A percentile compares a stretch with the other conserved stretches of the same genome.
Conservation (phyloP, 1,284 basidiomycete genomes). For the Ustilago trichophora region DNA sequence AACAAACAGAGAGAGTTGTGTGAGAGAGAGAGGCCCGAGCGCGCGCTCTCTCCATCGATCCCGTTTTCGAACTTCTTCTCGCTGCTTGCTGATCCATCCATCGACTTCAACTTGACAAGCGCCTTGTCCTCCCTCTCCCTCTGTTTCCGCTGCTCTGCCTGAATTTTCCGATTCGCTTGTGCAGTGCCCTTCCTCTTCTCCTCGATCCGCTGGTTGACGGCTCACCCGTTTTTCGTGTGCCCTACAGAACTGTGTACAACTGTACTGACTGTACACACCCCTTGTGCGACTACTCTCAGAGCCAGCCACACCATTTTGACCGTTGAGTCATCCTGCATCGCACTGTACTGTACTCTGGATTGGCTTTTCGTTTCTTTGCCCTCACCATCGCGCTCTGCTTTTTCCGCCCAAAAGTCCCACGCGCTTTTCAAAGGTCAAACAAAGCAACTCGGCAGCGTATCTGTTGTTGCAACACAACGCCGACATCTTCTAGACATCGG, state of each 20-base stretch:
- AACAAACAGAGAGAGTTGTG: not conserved
- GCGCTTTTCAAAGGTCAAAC: too few species aligned
- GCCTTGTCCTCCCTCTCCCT: not conserved
- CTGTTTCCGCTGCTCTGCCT: not conserved
- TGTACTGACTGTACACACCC: too few species aligned
- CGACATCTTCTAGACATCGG: too few species aligned
- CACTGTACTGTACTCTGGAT: not conserved
- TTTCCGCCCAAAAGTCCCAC: not conserved
- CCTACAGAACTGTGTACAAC: too few species aligned
- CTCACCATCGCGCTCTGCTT: slow-evolving; percentile 22
- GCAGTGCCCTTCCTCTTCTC: not conserved
- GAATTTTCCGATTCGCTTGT: not conserved
- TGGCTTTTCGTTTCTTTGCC: not conserved
- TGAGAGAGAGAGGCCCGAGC: slow-evolving; percentile 5
- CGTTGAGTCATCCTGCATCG: slow-evolving; percentile 36
- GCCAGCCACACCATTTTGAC: not conserved
- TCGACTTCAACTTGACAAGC: not conserved
- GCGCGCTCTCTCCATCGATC: slow-evolving; percentile 1
- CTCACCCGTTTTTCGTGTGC: slow-evolving; percentile 14
- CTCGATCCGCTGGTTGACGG: not conserved
- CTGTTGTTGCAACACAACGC: too few species aligned
- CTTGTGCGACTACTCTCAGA: not conserved
- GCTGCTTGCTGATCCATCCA: not conserved
- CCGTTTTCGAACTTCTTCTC: slow-evolving; percentile 8
- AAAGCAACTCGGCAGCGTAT: too few species aligned